Conservation (phyloP, 1,284 basidiomycete genomes). For the Xerocomus nothofagi region DNA sequence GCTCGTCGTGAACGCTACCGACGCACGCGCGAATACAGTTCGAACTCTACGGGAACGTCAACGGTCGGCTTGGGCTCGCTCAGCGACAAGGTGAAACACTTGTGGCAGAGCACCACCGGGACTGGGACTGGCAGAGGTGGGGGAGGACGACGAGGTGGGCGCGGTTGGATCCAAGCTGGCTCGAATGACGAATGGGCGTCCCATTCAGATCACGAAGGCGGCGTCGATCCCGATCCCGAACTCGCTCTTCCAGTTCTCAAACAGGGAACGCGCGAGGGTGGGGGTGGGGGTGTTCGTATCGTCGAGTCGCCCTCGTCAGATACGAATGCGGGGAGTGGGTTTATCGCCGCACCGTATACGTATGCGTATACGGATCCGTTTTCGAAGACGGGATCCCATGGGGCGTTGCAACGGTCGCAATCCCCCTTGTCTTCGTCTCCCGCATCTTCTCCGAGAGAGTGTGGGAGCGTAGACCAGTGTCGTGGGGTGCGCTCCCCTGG, state of each 20-base stretch:
- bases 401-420: conserved; percentile 15
- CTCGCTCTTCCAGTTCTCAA: conserved; percentile 11
- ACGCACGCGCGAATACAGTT: conserved; percentile 18
- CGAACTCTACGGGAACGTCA: conserved; percentile 1
- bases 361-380: conserved; percentile 24
- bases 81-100: conserved; percentile 18
- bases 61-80: conserved; percentile 12
- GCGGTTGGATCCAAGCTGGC: conserved; percentile 46
- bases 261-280: neutral
- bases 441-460: conserved; percentile 23
- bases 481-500: conserved; percentile 3
- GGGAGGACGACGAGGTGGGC: conserved; percentile 27
- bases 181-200: conserved; percentile 41
- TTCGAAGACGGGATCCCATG: conserved; percentile 15
- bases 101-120: conserved; percentile 17
- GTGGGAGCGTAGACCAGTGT: conserved; percentile 19
- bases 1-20: conserved; percentile 24
- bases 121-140: neutral
- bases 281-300: conserved; percentile 13
- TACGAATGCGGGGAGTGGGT: conserved; percentile 17
- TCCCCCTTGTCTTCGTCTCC: conserved; percentile 28
- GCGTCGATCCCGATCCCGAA: conserved; percentile 12
- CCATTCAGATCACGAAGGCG: conserved; percentile 25
- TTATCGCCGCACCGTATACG: conserved; percentile 1
- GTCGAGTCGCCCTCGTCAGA: conserved; percentile 33